Evolutionary conservation across 306 rosid genomes (phyloP), one percentile per base, ranked within the genome.

Genomic region (Castanea mollissima): DNA sequence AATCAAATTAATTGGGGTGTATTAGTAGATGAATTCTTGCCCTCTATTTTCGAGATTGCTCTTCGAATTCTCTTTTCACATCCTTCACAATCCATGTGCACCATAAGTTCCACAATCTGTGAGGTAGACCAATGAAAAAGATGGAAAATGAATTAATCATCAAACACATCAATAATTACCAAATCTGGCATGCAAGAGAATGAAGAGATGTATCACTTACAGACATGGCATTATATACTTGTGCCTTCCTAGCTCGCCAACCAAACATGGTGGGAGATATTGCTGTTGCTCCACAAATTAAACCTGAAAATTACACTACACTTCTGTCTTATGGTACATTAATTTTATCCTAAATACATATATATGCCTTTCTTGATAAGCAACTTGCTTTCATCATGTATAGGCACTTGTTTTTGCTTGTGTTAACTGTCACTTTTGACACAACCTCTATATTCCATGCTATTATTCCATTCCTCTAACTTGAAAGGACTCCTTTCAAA

Each of bases 21-120:
- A 49, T 14, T 32, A 27, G 27, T 12, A 63, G 2, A 49, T 44
- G 59, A 54, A 74, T 0, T 67, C 80, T 83, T 88, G 72, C 97
- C 98, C 41, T 93, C 72, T 15, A 91, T 73, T 76, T 89, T 93
- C 3, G 93, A 93, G 84, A 93, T 77, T 12, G 91, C 93, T 82
- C 89, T 85, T 75, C 88, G 77, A 25, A 93, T 82, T 58, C 93
- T 87, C 75, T 85, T 86, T 82, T 93, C 93, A 31, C 97, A 88
- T 49, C 97, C 98, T 86, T 93, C 82, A 29, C 98, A 93, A 63
- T 93, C 98, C 98, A 93, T 91, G 56, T 93, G 94, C 83, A 93
- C 97, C 87, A 82, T 71, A 27, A 91, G 89, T 73, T 93, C 98
- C 74, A 91, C 93, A 68, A 91, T 93, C 95, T 93, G 34, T 21